Conservation (phyloP, 192 early-diverging fungal genomes). For the Umbelopsis sp. region DNA sequence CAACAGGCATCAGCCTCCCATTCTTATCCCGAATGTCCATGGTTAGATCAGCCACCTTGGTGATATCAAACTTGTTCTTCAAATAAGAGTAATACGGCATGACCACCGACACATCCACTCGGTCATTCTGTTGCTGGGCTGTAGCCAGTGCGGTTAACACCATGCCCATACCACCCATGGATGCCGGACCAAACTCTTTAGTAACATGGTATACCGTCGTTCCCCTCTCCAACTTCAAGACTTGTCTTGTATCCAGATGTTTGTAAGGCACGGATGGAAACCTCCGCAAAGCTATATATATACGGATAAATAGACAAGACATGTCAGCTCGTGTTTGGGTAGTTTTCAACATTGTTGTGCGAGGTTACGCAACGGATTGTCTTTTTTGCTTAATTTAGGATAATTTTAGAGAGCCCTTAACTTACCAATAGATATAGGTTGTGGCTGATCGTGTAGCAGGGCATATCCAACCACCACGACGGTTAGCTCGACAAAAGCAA, state of each 20-base stretch:
- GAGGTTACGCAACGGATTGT: conserved; percentile 4
- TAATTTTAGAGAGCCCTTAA: neutral
- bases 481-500: conserved; percentile 22
- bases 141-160: conserved; percentile 52
- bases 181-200: conserved; percentile 59
- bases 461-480: conserved; percentile 21
- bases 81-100: conserved; percentile 57
- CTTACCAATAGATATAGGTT: conserved; percentile 36
- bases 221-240: conserved; percentile 24
- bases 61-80: conserved; percentile 33
- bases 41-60: conserved; percentile 24
- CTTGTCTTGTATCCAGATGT: conserved; percentile 39
- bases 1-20: conserved; percentile 31
- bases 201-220: conserved; percentile 58
- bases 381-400: conserved; percentile 13
- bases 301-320: neutral
- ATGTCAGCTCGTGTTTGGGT: neutral
- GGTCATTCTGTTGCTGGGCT: conserved; percentile 44
- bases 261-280: conserved; percentile 51
- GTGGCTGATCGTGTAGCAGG: conserved; percentile 20
- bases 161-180: conserved; percentile 59
- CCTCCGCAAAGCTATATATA: conserved; percentile 42
- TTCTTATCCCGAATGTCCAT: conserved; percentile 44
- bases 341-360: neutral
- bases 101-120: conserved; percentile 48